Evolutionary conservation across 768 basidiomycete genomes (phyloP), one percentile per base, ranked within the genome.

Genomic region (Amanita molliuscula): DNA sequence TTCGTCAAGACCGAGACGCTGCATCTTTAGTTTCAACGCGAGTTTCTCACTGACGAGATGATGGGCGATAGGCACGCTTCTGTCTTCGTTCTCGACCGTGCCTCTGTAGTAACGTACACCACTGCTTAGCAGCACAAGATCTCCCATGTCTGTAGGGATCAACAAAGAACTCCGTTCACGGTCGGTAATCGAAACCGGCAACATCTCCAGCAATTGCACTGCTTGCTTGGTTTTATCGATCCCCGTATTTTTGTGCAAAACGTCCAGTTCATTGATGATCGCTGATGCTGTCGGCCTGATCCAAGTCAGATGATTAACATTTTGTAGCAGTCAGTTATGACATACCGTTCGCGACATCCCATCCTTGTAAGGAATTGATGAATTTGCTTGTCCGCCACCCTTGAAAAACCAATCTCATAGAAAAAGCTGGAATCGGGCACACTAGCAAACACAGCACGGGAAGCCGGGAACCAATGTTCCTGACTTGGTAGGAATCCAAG

Each of bases 21-120:
- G 44, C 49, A 75, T 56, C 4, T 51, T 45, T 3, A 75, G 62
- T 1, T 48, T 59, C 29, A 51, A 59, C 0, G 65, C 65, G 2
- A 73, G 56, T 1, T 55, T 43, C 13, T 67, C 64, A 26, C 61
- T 59, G n/a, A 75, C 43, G 3, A 52, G 53, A 2, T 60, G 50
- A 53, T 72, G 67, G 6, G 65, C 66, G 1, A 72, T 45, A 23
- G 52, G 54, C 36, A 16, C 20, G 10, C 20, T 21, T 51, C 42
- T 42, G 25, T 57, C 50, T 1, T 55, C 53, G 1, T 44, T 46
- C 4, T 49, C 51, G 10, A 67, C 52, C 4, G 62, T 57, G 4
- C 68, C 70, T n/a, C 72, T 59, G 44, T 76, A 73, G 44, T 76
- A 73, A 61, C 59, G 75, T 41, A 59, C 62, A 16, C 71, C 57